Conservation (phyloP, 352 stramenopile genomes). For the Elongisporangium prolatum region DNA sequence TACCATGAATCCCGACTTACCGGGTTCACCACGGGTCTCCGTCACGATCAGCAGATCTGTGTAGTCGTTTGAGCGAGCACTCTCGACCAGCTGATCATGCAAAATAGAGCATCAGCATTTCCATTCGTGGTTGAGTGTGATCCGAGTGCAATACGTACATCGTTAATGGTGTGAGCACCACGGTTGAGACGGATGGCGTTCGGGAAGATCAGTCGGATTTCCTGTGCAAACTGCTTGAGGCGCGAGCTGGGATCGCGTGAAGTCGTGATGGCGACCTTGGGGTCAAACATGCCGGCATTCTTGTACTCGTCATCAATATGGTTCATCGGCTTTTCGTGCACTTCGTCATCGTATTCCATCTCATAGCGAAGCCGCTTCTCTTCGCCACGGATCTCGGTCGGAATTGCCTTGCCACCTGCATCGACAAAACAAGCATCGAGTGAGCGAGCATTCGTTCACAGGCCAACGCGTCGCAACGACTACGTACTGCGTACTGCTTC, state of each 20-base stretch:
- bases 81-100: slow-evolving; percentile 93
- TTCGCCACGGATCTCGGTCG: slow-evolving; percentile 94
- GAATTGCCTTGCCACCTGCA: slow-evolving; percentile 92
- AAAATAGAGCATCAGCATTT: slow-evolving; percentile 4
- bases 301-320: slow-evolving; percentile 99
- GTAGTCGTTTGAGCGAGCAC: slow-evolving; percentile 95
- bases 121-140: too few relatives aligned
- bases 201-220: slow-evolving; percentile 98
- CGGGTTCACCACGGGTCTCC: slow-evolving; percentile 97
- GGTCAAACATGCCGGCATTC: slow-evolving; percentile 95
- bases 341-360: slow-evolving; percentile 90
- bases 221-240: slow-evolving; percentile 99
- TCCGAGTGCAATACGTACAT: slow-evolving; percentile 34
- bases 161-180: slow-evolving; percentile 91
- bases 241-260: slow-evolving; percentile 95
- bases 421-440: slow-evolving; percentile 1
- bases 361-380: slow-evolving; percentile 92
- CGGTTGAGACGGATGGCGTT: slow-evolving; percentile 98
- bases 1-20: slow-evolving; percentile 15
- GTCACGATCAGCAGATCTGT: slow-evolving; percentile 98
- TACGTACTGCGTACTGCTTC: slow-evolving; percentile 82
- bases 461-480: neutral
- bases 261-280: slow-evolving; percentile 98
- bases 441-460: neutral
- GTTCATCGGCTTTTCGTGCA: slow-evolving; percentile 82